Conservation (phyloP, 257 asterid genomes). For the Galeopsis tetrahit region DNA sequence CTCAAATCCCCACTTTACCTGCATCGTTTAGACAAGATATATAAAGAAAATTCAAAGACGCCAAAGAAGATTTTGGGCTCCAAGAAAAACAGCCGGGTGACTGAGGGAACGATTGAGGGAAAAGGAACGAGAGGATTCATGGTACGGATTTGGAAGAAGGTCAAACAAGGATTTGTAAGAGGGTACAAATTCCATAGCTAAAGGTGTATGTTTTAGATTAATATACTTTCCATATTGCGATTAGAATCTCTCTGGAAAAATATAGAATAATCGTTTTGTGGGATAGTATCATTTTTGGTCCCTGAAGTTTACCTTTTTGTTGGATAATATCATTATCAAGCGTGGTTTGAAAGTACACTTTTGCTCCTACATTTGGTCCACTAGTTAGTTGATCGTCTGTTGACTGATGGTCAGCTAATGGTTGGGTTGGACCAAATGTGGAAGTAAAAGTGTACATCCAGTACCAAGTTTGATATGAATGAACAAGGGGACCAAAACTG, state of each 20-base stretch:
- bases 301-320: not conserved
- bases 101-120: slow-evolving; percentile 14
- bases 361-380: not conserved
- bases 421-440: not conserved
- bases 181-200: slow-evolving; percentile 26
- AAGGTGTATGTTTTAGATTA: slow-evolving; percentile 28
- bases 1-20: slow-evolving; percentile 46
- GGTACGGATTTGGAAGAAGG: slow-evolving; percentile 44
- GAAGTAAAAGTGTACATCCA: not conserved
- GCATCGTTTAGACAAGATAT: slow-evolving; percentile 42
- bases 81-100: slow-evolving; percentile 9
- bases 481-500: not conserved
- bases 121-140: slow-evolving; percentile 36
- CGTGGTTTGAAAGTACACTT: not conserved
- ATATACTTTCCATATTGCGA: slow-evolving; percentile 1
- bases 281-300: not conserved
- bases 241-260: slow-evolving; percentile 4
- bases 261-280: not conserved
- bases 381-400: not conserved
- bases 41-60: slow-evolving; percentile 41
- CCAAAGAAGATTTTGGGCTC: slow-evolving; percentile 47
- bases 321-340: not conserved
- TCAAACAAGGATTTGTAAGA: slow-evolving; percentile 38
- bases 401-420: not conserved
- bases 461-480: not conserved